Evolutionary conservation across 1,284 basidiomycete genomes (phyloP), one percentile per base, ranked within the genome.

Genomic region (Cronartium quercuum): DNA sequence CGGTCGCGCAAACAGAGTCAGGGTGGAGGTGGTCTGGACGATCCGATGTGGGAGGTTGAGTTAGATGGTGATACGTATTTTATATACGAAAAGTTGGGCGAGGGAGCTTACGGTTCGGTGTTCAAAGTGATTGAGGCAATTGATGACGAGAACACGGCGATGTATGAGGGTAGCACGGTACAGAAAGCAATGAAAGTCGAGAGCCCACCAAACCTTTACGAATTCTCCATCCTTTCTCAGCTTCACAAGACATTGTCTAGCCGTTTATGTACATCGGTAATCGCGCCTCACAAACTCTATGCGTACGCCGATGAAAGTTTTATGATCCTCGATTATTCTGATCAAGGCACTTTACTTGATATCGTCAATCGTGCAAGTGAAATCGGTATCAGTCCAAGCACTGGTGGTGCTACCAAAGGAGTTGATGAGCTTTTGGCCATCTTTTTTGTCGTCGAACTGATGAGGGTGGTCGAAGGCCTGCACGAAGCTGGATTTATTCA

Each of bases 21-120:
- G 51, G 34, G 67, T 75, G 62, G 66, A 68, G 51, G 29, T 29
- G 58, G 47, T 40, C 24, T 60, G 15, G 66, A 75, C 63, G 74
- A 74, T 35, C 38, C 62, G 51, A 24, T 42, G n/a, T 70, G 66
- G 47, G 76, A 65, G 63, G 44, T 68, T 37, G 24, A 41, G 35
- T 64, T 71, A 61, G 42, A 60, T 42, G 66, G 42, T 51, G 76
- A 76, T 57, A 62, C 77, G 75, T 76, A 77, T 78, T 18, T 79
- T 77, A 42, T 98, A 9, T 84, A 85, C 5, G 89, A 90, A 77
- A 98, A 98, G 82, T 86, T 99, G 29, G 96, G 96, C 5, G 95
- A 99, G 83, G 96, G 96, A 6, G 94, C 94, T 0, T 99, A 94
- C 79, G 96, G 95, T 0, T 88, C 90, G 2, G 96, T 98, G 10